Base-by-base conservation (phyloP, 2,329 filamentous ascomycete species). In the Cladophialophora bantiana region DNA sequence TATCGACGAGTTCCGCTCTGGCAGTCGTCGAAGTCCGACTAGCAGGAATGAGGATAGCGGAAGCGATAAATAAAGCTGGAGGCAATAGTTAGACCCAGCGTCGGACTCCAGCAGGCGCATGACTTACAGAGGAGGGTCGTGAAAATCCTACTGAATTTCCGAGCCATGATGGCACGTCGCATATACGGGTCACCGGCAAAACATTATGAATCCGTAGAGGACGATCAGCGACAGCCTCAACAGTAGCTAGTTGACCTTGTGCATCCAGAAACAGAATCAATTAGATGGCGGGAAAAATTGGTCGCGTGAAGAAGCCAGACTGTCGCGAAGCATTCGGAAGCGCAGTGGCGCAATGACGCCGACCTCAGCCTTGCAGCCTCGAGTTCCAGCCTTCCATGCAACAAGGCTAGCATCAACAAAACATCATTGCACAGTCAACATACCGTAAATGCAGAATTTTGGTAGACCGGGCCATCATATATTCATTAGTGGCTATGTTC, bases 311-410 rank as follows among this genome's bases (percentile, higher is more conserved):
- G 52, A 69, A 64, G 67, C 59, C 67, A 68, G 63, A 54, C 60
- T 68, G 67, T 64, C 62, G 63, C 63, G 59, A 61, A 57, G 32
- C 32, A 32, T 35, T 40, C 20, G 26, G 31, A 42, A 53, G 36
- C 63, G 50, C 36, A 48, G 60, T 53, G 63, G 67, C 36, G 31
- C 15, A 60, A 69, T 69, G 64, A 69, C 67, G 67, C 63, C 61
- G 54, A 57, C 26, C 32, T 31, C 62, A 68, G 66, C 66, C 66
- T 68, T 61, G 62, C 57, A 36, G 42, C 10, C 40, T 45, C 18
- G n/a, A 38, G n/a, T 7, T 26, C 26, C 55, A 57, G 54, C 57
- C 62, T 62, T 56, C 34, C 35, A 12, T 0, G 13, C 20, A 13
- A 31, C 53, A 59, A 42, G 48, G 36, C 53, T 53, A 48, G 4